Conservation (phyloP, 306 rosid species). For the Acmispon strigosus region DNA sequence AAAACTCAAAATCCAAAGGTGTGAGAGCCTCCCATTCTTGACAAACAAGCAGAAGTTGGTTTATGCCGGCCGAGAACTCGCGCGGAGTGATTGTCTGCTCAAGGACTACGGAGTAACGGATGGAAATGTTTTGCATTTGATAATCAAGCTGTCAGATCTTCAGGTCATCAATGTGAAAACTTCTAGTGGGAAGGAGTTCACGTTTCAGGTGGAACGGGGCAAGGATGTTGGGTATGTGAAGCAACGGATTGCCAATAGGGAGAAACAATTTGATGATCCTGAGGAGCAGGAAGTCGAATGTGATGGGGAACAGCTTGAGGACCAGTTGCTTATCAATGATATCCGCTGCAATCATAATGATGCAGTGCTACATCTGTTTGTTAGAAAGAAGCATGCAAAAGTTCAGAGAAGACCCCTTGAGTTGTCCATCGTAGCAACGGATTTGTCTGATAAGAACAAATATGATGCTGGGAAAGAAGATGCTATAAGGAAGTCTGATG, state of each 20-base stretch:
- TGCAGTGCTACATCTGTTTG: conserved; percentile 64
- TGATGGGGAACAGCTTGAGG: conserved; percentile 68
- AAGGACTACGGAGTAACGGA: conserved; percentile 68
- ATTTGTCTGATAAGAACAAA: conserved; percentile 23
- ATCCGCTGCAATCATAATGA: conserved; percentile 53
- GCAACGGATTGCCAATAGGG: conserved; percentile 47
- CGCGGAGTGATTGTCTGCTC: conserved; percentile 58
- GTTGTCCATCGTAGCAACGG: conserved; percentile 61
- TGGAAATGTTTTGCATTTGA: conserved; percentile 80
- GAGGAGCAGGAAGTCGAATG: conserved; percentile 72
- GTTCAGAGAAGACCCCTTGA: conserved; percentile 58
- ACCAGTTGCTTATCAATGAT: conserved; percentile 68
- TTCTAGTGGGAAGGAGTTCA: conserved; percentile 54
- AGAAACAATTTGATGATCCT: conserved; percentile 54
- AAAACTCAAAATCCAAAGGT: conserved; percentile 68
- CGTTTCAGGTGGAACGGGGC: conserved; percentile 65
- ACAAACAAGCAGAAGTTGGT: conserved; percentile 81
- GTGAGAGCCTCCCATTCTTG: conserved; percentile 55
- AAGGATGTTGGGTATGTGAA: conserved; percentile 64
- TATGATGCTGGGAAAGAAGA: conserved; percentile 21
- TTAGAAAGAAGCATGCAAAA: conserved; percentile 61
- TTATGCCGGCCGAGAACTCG: conserved; percentile 72
- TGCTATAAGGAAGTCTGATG: conserved; percentile 20
- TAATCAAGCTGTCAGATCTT: conserved; percentile 71
- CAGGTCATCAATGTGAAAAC: conserved; percentile 70